Evolutionary conservation across 768 basidiomycete species (phyloP).

Genomic region (Neoboletus brunneissimus): DNA sequence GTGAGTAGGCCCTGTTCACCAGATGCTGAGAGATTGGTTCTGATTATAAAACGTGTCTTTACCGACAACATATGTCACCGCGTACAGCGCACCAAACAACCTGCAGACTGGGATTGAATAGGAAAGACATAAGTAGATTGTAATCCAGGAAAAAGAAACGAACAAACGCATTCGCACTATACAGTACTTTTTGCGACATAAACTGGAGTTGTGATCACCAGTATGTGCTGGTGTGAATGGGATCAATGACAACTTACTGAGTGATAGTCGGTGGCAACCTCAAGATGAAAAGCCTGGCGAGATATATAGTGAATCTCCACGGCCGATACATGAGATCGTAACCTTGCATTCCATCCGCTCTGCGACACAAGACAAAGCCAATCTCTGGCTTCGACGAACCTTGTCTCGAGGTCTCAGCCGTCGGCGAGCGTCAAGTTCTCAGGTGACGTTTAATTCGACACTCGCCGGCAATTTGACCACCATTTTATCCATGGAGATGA

Average conservation of each 20-base stretch:
- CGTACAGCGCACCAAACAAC: neutral
- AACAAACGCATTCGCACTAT: neutral
- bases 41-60: neutral
- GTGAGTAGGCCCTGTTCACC: neutral
- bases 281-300: neutral
- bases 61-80: neutral
- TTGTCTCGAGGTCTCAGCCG: neutral
- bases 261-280: neutral
- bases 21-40: neutral
- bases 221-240: neutral
- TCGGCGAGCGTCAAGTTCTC: neutral
- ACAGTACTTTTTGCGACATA: neutral
- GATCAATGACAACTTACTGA: neutral
- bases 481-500: neutral
- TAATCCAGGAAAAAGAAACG: neutral
- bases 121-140: neutral
- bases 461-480: no score
- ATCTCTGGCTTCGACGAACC: neutral
- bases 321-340: neutral
- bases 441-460: no score
- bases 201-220: neutral
- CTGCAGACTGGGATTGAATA: neutral
- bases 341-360: neutral
- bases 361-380: neutral
- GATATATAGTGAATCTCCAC: neutral